phyloP scores from a whole-genome alignment of 306 rosid genomes.

The Mimosa pudica region DNA sequence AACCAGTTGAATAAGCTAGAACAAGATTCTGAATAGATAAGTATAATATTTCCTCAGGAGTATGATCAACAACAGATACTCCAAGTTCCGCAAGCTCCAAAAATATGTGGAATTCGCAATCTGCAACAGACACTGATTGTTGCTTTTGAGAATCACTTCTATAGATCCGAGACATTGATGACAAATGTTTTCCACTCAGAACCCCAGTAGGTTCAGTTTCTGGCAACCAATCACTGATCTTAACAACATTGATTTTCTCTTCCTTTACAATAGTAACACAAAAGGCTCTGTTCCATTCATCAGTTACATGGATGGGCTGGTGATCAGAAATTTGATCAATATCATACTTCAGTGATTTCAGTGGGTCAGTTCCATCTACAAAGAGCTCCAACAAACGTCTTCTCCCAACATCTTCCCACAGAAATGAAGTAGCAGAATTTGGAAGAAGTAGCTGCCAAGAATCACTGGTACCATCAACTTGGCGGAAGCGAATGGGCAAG shows the following conservation, averaged over 20 bases:
- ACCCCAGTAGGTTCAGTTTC: conserved; percentile 62
- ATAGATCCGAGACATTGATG: conserved; percentile 50
- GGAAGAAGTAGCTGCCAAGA: conserved; percentile 91
- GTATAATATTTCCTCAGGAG: conserved; percentile 75
- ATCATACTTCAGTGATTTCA: conserved; percentile 70
- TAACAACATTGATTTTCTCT: conserved; percentile 76
- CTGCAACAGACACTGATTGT: conserved; percentile 40
- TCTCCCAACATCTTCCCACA: conserved; percentile 99
- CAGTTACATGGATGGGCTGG: conserved; percentile 55
- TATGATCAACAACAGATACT: conserved; percentile 66
- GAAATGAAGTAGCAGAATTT: conserved; percentile 75
- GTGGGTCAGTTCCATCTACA: conserved; percentile 75
- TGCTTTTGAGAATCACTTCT: conserved; percentile 47
- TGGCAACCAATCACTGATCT: conserved; percentile 94
- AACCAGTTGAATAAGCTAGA: conserved; percentile 66
- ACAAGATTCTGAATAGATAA: conserved; percentile 66
- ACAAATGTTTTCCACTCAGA: conserved; percentile 45
- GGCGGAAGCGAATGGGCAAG: conserved; percentile 84
- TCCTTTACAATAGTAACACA: conserved; percentile 78
- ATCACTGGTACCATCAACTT: conserved; percentile 74
- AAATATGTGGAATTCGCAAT: conserved; percentile 60
- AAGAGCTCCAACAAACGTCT: conserved; percentile 74
- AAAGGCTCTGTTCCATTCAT: conserved; percentile 72
- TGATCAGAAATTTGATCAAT: conserved; percentile 88
- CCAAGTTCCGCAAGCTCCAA: conserved; percentile 74